Evolutionary conservation across 108 stramenopile species (phyloP), one percentile per base, ranked within the genome.

Genomic region (Cyclotella kingstonii): DNA sequence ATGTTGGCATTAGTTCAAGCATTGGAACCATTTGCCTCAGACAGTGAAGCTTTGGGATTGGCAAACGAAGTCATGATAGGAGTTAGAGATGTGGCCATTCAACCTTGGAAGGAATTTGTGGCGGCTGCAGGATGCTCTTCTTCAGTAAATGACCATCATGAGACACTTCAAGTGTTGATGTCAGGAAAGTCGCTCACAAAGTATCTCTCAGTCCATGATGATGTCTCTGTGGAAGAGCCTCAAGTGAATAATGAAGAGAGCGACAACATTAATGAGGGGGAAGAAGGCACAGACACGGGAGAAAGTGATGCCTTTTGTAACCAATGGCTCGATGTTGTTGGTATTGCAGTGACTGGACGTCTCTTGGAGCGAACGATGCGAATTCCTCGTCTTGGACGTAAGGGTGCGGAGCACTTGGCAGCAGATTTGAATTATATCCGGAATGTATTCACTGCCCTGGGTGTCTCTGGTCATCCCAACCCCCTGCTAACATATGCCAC

Each of bases 1-100:
- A 87, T 92, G 79, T 53, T 92, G 41, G 84, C 91, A 10, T 53
- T 92, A 47, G 91, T 92, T 2, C 91, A 92, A 53, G 83, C 86
- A 12, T 71, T 92, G 44, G 91, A 92, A 57, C 91, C 91, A 3
- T 89, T 92, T 79, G 86, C 91, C 5, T 89, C 84, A 11, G 84
- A 88, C 61, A 51, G 55, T 10, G 73, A 83, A 31, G 68, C 84
- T 2, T 56, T 92, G 26, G 73, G 75, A n/a, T 36, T 92, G 42
- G 91, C 87, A 19, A 89, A 85, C 64, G 84, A 89, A 63, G 87
- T 84, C 38, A 92, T 92, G 91, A 34, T 29, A 5, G 77, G 68
- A 29, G 78, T 89, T 3, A 73, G 61, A 31, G 78, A 82, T 33
- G 85, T 92, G 33, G 86, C 87, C 2, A 51, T 87, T 10, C 79